Evolutionary conservation across 345 rosid genomes (phyloP), one percentile per base, ranked within the genome.

Genomic region (Eutrema heterophyllum): DNA sequence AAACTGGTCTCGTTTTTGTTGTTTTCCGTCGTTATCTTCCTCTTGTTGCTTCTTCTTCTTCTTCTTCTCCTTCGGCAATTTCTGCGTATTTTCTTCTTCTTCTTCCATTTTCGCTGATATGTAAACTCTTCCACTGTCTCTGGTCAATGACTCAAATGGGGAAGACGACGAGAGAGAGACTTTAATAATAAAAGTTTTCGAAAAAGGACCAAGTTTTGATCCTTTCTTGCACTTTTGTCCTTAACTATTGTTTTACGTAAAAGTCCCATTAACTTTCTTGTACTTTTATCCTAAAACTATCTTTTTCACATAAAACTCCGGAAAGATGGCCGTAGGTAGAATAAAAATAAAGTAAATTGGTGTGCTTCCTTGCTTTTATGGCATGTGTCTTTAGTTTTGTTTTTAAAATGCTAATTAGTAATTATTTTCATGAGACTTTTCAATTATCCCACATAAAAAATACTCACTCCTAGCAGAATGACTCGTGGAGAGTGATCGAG

Each of bases 101-200:
- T 68, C 65, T 46, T 70, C 76, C 79, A 75, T 75, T 60, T 68
- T 55, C 18, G 43, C 32, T 15, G 43, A 64, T 63, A 41, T 50
- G 46, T 48, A 49, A 49, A 6, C 54, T 38, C 72, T 66, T 24
- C 6, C 46, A 55, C 67, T 44, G 57, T 33, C 24, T 21, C 18
- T 39, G 45, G 79, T 68, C 78, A 74, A 40, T 49, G 70, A 44
- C 52, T 46, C 58, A 4, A 72, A 29, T 24, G 59, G 60, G 71
- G 71, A 64, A 70, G 71, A 64, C 9, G 80, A 76, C 76, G 76
- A 77, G 45, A 58, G n/a, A 64, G 55, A 39, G 21, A 38, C 43
- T 76, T 15, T 24, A 15, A 35, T 45, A 26, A 43, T 4, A 62
- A 13, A 38, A 5, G 6, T 51, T 75, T 50, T 24, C 64, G 9